Evolutionary conservation across 1,284 basidiomycete genomes (phyloP), one percentile per base, ranked within the genome.

Genomic region (Pseudomicrostroma phylloplanum): DNA sequence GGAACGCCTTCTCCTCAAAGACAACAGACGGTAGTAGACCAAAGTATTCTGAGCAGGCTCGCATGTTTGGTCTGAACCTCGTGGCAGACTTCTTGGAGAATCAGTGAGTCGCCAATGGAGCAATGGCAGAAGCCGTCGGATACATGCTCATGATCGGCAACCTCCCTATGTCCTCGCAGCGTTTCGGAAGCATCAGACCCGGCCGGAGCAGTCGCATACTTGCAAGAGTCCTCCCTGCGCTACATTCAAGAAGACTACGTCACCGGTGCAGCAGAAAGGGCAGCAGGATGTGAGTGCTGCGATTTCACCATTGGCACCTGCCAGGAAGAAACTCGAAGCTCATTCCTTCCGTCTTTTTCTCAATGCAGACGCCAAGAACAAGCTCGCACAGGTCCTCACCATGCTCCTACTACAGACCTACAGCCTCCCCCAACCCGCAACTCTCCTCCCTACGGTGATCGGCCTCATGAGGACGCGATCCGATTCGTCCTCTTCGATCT

Each of bases 351-450:
- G 12, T 21, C 15, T 21, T 4, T 21, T 4, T 6, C 3, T 12
- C 21, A n/a, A 4, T 48, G 43, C n/a, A 36, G 91, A 89, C 81
- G 81, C 96, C 63, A 87, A 92, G 77, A 99, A 99, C 84, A 98
- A 98, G 81, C 90, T 97, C 79, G 91, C 92, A 17, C 93, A 96
- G 82, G 94, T 92, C n/a, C 84, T 97, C 55, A 89, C 94, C 0
- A 85, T 96, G 62, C 87, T 98, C 80, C 94, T 98, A 82, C 85
- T 97, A 57, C 88, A 89, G 82, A 88, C 89, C 15, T 96, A 96
- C 81, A 85, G 51, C 90, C 91, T 83, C 89, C 92, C 82, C 80
- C 83, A 68, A 86, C 90, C 79, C 81, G 92, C 63, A 89, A 92
- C 80, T 81, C 85, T 61, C 84, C 90, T 78, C 86, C 91, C 71